Evolutionary conservation across 306 rosid species (phyloP).

Genomic region (Mucuna pruriens): DNA sequence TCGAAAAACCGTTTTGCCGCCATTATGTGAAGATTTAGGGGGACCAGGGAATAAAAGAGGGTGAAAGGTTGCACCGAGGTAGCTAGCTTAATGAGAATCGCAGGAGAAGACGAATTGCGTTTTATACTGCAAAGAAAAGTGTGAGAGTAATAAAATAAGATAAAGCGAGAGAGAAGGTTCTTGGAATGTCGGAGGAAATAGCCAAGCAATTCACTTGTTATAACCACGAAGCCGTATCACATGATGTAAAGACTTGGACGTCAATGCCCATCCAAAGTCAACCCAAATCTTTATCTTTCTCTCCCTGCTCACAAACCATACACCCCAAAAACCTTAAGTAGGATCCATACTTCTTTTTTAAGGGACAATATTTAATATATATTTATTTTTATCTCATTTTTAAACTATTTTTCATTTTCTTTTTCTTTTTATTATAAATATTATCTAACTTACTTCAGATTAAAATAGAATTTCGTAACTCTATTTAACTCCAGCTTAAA

Average conservation of each 20-base stretch:
- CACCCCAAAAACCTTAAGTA: no score
- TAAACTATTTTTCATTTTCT: no score
- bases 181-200: slow-evolving; percentile 68
- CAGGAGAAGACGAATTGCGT: not conserved
- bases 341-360: no score
- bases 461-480: no score
- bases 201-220: slow-evolving; percentile 36
- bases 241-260: slow-evolving; percentile 61
- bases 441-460: no score
- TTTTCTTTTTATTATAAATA: no score
- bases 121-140: not conserved
- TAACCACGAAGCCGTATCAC: slow-evolving; percentile 31
- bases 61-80: slow-evolving; percentile 15
- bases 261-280: slow-evolving; percentile 42
- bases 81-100: not conserved
- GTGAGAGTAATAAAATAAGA: not conserved
- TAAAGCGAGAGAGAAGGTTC: slow-evolving; percentile 52
- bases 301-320: no score
- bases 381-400: no score
- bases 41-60: not conserved
- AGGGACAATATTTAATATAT: no score
- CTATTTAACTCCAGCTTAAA: no score
- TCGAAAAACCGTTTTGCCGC: slow-evolving; percentile 61
- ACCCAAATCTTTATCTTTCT: no score
- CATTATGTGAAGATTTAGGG: slow-evolving; percentile 45